Conservation (phyloP, 2,329 filamentous ascomycete species). For the Colletotrichum somersetense region DNA sequence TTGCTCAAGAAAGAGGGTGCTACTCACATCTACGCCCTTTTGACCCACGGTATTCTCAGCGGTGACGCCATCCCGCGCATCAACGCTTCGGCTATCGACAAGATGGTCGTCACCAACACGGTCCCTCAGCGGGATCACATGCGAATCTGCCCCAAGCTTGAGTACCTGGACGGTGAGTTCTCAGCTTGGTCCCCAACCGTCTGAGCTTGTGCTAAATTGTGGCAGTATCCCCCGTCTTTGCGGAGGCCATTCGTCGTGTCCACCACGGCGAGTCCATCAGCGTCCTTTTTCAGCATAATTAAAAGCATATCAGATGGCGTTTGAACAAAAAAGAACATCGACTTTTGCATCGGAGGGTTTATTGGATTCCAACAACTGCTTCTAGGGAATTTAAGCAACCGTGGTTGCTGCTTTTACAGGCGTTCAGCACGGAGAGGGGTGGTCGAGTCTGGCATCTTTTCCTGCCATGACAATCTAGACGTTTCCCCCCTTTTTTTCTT, state of each 20-base stretch:
- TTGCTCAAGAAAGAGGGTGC: constrained; percentile 96
- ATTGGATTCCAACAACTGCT: constrained; percentile 39
- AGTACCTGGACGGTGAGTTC: constrained; percentile 78
- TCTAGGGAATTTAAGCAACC: constrained; percentile 33
- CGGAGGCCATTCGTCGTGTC: constrained; percentile 93
- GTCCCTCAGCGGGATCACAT: constrained; percentile 89
- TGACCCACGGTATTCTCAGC: constrained; percentile 95
- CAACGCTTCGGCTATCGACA: constrained; percentile 92
- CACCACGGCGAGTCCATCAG: constrained; percentile 99
- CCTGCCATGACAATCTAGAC: constrained; percentile 36
- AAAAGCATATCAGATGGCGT: constrained; percentile 41
- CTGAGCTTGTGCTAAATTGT: constrained; percentile 15
- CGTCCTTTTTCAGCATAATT: constrained; percentile 75
- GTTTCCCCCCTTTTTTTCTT: constrained; percentile 26
- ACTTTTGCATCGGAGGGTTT: constrained; percentile 41
- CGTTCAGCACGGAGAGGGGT: constrained; percentile 35
- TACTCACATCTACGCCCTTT: constrained; percentile 88
- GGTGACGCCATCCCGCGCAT: constrained; percentile 95
- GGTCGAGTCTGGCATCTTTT: constrained; percentile 35
- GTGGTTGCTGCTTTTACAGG: constrained; percentile 35
- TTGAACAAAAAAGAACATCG: constrained; percentile 34
- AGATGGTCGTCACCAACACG: constrained; percentile 94
- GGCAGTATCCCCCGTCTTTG: constrained; percentile 83
- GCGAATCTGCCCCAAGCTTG: constrained; percentile 84
- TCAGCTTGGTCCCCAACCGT: background rate